These are phyloP conservation scores for Madurella mycetomatis DNA, from an alignment of 2,329 filamentous ascomycete genomes.

Conservation along the genomic window DNA sequence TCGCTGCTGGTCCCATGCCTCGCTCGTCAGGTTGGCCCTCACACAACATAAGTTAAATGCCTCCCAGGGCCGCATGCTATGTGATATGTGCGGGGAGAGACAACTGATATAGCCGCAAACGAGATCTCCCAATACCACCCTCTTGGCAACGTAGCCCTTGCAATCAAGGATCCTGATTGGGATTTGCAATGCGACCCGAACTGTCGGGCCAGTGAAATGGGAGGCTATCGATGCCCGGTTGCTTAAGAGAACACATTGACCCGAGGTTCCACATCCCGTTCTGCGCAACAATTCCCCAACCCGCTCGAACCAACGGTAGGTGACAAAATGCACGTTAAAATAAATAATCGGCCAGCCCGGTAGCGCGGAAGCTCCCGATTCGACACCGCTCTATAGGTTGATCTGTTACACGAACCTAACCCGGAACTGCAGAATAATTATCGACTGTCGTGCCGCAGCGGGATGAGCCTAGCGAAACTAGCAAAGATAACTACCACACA, in stretches of 20 bases:
- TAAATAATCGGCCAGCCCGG: slow-evolving; percentile 2
- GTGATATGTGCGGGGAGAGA: too few relatives aligned
- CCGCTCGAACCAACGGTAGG: not conserved
- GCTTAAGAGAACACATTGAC: not conserved
- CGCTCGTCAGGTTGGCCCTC: too few relatives aligned
- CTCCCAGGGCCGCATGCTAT: too few relatives aligned
- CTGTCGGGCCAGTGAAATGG: slow-evolving; percentile 8
- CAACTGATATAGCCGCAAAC: not conserved
- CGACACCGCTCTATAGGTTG: not conserved
- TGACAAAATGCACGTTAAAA: not conserved
- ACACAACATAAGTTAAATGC: too few relatives aligned
- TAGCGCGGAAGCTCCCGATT: slow-evolving; percentile 11
- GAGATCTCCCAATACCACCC: not conserved
- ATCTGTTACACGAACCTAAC: too few relatives aligned
- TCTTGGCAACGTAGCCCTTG: not conserved
- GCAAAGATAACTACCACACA: too few relatives aligned
- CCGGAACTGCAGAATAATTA: not conserved
- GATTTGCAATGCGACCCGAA: slow-evolving; percentile 1
- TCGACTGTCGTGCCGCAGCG: not conserved
- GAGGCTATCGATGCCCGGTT: not conserved
- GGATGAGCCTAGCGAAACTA: not conserved
- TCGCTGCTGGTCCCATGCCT: too few relatives aligned
- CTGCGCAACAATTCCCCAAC: slow-evolving; percentile 6
- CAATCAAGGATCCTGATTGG: not conserved
- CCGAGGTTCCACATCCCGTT: not conserved